A percentile compares a stretch with the other conserved stretches of the same genome.
phyloP scores from a whole-genome alignment of 2,329 filamentous ascomycete species.

The Microdochium paspali region DNA sequence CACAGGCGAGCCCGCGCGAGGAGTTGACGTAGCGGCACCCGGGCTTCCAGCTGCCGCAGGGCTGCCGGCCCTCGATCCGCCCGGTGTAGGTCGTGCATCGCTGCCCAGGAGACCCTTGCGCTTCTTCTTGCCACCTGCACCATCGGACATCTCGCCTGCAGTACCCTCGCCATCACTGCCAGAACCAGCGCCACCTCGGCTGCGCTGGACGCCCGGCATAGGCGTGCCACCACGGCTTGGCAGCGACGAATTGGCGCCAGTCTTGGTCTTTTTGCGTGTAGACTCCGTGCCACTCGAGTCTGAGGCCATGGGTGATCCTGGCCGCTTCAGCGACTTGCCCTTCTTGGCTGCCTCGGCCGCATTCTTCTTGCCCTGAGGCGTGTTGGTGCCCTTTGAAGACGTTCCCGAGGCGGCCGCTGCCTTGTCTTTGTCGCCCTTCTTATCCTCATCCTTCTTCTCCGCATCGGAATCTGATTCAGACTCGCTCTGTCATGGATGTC shows the following conservation, averaged over 20 bases:
- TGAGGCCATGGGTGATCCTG: slow-evolving; percentile 77
- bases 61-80: slow-evolving; percentile 52
- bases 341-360: slow-evolving; percentile 39
- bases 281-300: slow-evolving; percentile 91
- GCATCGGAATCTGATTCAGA: slow-evolving; percentile 32
- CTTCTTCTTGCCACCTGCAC: slow-evolving; percentile 42
- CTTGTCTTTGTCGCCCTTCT: slow-evolving; percentile 36
- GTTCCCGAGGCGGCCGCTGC: slow-evolving; percentile 35
- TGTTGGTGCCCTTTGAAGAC: slow-evolving; percentile 60
- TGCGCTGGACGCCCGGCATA: slow-evolving; percentile 33
- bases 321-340: slow-evolving; percentile 63
- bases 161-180: slow-evolving; percentile 67
- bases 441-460: slow-evolving; percentile 50
- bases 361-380: slow-evolving; percentile 38
- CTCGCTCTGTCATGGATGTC: slow-evolving; percentile 13
- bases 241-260: slow-evolving; percentile 30
- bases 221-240: slow-evolving; percentile 49
- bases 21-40: slow-evolving; percentile 5
- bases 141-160: slow-evolving; percentile 57
- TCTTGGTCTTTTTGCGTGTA: slow-evolving; percentile 67
- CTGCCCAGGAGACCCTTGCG: slow-evolving; percentile 29
- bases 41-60: slow-evolving; percentile 37
- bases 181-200: slow-evolving; percentile 42
- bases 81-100: slow-evolving; percentile 39
- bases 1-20: slow-evolving; percentile 22